A percentile compares a stretch with the other conserved stretches of the same genome.
phyloP scores from a whole-genome alignment of 2,329 filamentous ascomycete genomes.

The Chaetomiaceae sp. region DNA sequence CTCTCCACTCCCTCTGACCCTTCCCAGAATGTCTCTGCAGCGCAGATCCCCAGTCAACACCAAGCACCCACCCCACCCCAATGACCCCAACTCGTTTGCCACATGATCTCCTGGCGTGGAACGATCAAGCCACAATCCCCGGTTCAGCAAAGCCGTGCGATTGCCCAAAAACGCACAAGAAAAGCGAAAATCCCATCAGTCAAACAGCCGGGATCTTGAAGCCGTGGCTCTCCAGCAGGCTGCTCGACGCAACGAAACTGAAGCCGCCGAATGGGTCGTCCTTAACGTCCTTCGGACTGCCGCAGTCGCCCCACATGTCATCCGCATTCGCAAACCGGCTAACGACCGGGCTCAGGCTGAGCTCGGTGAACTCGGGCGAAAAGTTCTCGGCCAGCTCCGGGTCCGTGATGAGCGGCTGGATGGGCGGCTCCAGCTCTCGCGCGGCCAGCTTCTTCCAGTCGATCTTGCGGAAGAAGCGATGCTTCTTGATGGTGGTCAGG shows the following conservation, averaged over 20 bases:
- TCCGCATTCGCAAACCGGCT: constrained; percentile 38
- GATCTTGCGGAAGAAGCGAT: constrained; percentile 95
- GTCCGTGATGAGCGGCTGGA: constrained; percentile 89
- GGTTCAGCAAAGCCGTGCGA: background rate
- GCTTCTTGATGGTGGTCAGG: constrained; percentile 76
- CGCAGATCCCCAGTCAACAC: no score
- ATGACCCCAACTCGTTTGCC: no score
- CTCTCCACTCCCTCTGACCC: no score
- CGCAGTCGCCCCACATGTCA: background rate
- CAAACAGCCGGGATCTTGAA: constrained; percentile 30
- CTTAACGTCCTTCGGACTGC: constrained; percentile 32
- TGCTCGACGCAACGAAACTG: constrained; percentile 58
- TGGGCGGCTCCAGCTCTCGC: constrained; percentile 80
- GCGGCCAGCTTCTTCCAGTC: constrained; percentile 85
- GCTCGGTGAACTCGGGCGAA: constrained; percentile 80
- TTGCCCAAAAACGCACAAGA: background rate
- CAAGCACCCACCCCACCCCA: no score
- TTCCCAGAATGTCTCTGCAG: no score
- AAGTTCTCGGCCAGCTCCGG: constrained; percentile 97
- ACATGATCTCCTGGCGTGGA: no score
- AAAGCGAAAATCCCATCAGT: no score
- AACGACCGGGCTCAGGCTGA: constrained; percentile 72
- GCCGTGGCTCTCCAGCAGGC: constrained; percentile 48
- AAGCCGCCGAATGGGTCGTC: constrained; percentile 61
- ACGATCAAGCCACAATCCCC: no score